These are phyloP conservation scores for Yarrowia yakushimensis DNA, from an alignment of 805 yeast genomes.

Conservation along the genomic window DNA sequence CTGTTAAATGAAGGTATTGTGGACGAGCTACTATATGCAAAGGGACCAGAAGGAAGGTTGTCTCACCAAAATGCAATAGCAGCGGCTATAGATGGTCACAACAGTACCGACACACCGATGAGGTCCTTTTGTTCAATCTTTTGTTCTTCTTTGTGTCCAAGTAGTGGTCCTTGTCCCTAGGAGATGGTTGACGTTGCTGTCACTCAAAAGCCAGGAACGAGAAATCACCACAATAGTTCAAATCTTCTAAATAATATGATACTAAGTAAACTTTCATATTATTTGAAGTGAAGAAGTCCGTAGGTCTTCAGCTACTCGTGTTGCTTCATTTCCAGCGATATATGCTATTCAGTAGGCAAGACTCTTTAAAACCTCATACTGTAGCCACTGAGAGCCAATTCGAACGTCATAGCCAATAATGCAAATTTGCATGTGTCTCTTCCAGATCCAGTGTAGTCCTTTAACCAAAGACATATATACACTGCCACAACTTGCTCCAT, in stretches of 20 bases:
- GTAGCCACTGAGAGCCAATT: not conserved
- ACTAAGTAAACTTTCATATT: no score
- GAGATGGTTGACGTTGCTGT: no score
- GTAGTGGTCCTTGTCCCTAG: slow-evolving; percentile 6
- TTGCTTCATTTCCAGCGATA: no score
- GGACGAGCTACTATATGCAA: not conserved
- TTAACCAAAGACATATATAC: not conserved
- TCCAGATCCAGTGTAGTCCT: not conserved
- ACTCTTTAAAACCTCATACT: no score
- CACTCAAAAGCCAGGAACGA: no score
- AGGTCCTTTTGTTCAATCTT: no score
- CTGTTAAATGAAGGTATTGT: not conserved
- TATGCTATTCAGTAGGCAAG: no score
- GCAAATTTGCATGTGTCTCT: not conserved
- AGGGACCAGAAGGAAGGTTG: not conserved
- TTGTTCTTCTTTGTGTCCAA: not conserved
- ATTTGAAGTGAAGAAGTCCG: not conserved
- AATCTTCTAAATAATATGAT: no score
- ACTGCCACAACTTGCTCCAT: not conserved
- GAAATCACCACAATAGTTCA: no score
- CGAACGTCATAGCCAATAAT: not conserved
- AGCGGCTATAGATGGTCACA: not conserved
- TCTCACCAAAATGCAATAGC: not conserved
- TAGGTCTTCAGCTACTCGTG: no score
- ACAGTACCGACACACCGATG: no score